Evolutionary conservation across 352 stramenopile genomes (phyloP).

Genomic region (Phytophthora colocasiae): DNA sequence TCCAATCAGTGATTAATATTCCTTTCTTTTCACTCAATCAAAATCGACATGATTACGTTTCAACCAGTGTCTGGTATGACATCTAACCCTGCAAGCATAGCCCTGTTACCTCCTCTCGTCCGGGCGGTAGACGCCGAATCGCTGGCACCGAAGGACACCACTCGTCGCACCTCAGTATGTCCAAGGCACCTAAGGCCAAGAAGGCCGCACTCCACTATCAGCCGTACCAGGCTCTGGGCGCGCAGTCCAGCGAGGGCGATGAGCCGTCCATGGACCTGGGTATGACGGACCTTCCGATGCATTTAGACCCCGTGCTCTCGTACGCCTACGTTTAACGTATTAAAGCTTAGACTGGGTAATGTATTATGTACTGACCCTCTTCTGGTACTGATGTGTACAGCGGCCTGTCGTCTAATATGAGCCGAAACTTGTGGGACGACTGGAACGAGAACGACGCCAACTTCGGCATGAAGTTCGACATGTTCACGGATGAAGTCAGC

Average conservation of each 20-base stretch:
- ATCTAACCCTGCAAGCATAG: neutral
- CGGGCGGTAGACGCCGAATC: constrained; percentile 37
- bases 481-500: constrained; percentile 60
- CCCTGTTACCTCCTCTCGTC: constrained; percentile 12
- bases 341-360: neutral
- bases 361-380: neutral
- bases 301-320: constrained; percentile 78
- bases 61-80: constrained; percentile 6
- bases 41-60: constrained; percentile 12
- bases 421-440: constrained; percentile 89
- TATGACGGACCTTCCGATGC: constrained; percentile 56
- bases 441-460: constrained; percentile 84
- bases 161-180: constrained; percentile 47
- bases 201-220: constrained; percentile 81
- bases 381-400: constrained; percentile 33
- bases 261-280: constrained; percentile 55
- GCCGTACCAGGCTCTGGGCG: constrained; percentile 70
- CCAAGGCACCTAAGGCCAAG: constrained; percentile 81
- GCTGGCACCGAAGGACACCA: constrained; percentile 15
- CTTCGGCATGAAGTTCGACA: constrained; percentile 77
- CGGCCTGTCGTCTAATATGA: constrained; percentile 81
- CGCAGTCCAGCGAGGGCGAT: constrained; percentile 32
- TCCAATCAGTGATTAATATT: neutral
- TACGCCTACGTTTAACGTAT: constrained; percentile 31
- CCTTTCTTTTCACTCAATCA: constrained; percentile 9